Conservation (phyloP, 2,329 filamentous ascomycete genomes). For the Iodosphaeria phyllophila region DNA sequence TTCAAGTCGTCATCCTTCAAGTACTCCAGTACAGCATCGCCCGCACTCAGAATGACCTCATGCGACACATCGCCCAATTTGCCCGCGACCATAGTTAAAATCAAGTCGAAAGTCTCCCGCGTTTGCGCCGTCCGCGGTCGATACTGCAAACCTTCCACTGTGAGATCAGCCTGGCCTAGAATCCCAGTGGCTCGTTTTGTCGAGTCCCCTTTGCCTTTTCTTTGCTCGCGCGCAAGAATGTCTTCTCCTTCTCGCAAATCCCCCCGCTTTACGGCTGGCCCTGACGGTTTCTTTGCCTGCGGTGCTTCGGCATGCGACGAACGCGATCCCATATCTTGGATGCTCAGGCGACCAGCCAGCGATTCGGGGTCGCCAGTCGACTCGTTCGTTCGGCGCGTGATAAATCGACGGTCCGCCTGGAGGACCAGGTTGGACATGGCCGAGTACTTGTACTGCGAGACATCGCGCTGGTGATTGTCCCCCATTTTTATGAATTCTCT, state of each 20-base stretch:
- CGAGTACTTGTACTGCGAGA: slow-evolving; percentile 97
- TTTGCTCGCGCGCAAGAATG: slow-evolving; percentile 66
- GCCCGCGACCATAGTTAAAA: slow-evolving; percentile 75
- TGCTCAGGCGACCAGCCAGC: slow-evolving; percentile 79
- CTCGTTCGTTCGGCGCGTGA: slow-evolving; percentile 82
- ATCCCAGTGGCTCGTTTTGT: slow-evolving; percentile 59
- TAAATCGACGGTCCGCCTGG: slow-evolving; percentile 95
- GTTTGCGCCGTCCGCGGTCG: slow-evolving; percentile 82
- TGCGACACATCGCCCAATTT: slow-evolving; percentile 85
- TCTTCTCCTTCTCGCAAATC: slow-evolving; percentile 64
- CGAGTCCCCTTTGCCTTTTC: slow-evolving; percentile 67
- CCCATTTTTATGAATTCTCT: slow-evolving; percentile 43
- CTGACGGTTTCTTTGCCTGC: slow-evolving; percentile 58
- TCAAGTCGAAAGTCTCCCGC: slow-evolving; percentile 82
- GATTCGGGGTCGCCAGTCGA: slow-evolving; percentile 95
- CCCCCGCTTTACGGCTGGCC: slow-evolving; percentile 56
- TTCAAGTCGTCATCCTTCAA: slow-evolving; percentile 92
- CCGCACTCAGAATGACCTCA: slow-evolving; percentile 80
- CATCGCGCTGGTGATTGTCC: slow-evolving; percentile 52
- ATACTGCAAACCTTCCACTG: slow-evolving; percentile 84
- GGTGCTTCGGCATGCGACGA: slow-evolving; percentile 65
- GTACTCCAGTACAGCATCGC: slow-evolving; percentile 77
- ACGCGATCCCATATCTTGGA: slow-evolving; percentile 83
- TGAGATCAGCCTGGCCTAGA: slow-evolving; percentile 64
- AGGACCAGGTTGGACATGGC: slow-evolving; percentile 99